Conservation (phyloP, 768 basidiomycete species). For the Lentinula aciculospora region DNA sequence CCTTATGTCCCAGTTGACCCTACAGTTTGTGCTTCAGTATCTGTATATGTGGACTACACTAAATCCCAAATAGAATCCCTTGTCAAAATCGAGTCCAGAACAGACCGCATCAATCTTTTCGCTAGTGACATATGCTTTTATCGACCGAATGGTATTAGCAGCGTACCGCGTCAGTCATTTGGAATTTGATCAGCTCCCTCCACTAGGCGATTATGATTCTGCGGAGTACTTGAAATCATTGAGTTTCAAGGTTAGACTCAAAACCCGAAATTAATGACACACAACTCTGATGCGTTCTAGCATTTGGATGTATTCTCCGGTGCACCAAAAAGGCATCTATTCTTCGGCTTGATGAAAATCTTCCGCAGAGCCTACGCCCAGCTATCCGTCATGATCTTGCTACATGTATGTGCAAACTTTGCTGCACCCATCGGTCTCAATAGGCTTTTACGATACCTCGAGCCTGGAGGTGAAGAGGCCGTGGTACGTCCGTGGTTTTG, state of each 20-base stretch:
- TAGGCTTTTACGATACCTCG: slow-evolving; percentile 39
- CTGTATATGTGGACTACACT: background rate
- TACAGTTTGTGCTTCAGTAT: slow-evolving; percentile 17
- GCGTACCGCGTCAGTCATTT: slow-evolving; percentile 26
- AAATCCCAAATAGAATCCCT: slow-evolving; percentile 5
- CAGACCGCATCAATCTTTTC: slow-evolving; percentile 39
- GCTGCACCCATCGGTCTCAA: slow-evolving; percentile 36
- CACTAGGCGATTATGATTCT: slow-evolving; percentile 23
- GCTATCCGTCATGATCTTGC: slow-evolving; percentile 21
- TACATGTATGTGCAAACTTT: slow-evolving; percentile 22
- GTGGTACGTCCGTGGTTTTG: slow-evolving; percentile 64
- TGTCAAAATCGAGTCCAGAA: slow-evolving; percentile 29
- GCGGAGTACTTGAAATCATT: slow-evolving; percentile 16
- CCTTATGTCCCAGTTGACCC: slow-evolving; percentile 56
- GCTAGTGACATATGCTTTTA: slow-evolving; percentile 31
- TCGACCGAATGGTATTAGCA: slow-evolving; percentile 27
- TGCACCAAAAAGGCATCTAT: slow-evolving; percentile 35
- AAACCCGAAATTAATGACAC: background rate
- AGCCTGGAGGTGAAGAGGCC: slow-evolving; percentile 40
- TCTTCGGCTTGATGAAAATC: slow-evolving; percentile 37
- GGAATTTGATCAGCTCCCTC: slow-evolving; percentile 27
- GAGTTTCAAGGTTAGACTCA: slow-evolving; percentile 20
- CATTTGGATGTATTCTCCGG: slow-evolving; percentile 34
- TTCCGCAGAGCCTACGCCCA: slow-evolving; percentile 28
- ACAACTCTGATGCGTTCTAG: slow-evolving; percentile 1